Conservation (phyloP, 495 filamentous ascomycete species). For the Hypoxylon cercidicola region DNA sequence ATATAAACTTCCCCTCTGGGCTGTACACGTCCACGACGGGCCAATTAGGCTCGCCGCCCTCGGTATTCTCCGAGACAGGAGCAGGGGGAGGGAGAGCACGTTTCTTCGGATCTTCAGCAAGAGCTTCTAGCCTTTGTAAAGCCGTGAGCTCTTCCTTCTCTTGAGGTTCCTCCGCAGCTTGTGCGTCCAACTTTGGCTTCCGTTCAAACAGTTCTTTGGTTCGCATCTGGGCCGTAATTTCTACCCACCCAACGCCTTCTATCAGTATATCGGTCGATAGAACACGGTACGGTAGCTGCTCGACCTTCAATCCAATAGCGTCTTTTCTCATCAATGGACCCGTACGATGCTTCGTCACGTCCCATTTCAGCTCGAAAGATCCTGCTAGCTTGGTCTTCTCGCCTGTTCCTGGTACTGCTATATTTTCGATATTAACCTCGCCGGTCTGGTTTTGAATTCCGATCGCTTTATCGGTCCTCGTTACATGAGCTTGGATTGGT, state of each 20-base stretch:
- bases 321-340: conserved; percentile 65
- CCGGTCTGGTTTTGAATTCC: conserved; percentile 67
- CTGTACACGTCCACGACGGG: conserved; percentile 86
- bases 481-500: conserved; percentile 75
- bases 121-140: conserved; percentile 37
- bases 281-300: conserved; percentile 78
- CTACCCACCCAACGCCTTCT: conserved; percentile 93
- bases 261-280: conserved; percentile 85
- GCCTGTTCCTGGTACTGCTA: conserved; percentile 67
- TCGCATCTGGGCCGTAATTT: conserved; percentile 84
- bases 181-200: conserved; percentile 20
- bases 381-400: conserved; percentile 73
- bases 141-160: conserved; percentile 27
- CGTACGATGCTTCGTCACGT: conserved; percentile 78
- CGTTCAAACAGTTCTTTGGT: conserved; percentile 53
- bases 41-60: conserved; percentile 49
- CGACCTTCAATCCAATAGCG: conserved; percentile 64
- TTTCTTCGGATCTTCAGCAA: conserved; percentile 27
- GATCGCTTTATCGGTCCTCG: conserved; percentile 80
- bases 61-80: conserved; percentile 8
- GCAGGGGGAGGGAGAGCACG: conserved; percentile 23
- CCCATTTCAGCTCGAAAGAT: conserved; percentile 75
- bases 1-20: conserved; percentile 82
- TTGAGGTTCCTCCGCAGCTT: conserved; percentile 16
- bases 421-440: conserved; percentile 65